phyloP scores from a whole-genome alignment of 2,329 filamentous ascomycete genomes.

The Pseudodiploospora longispora region DNA sequence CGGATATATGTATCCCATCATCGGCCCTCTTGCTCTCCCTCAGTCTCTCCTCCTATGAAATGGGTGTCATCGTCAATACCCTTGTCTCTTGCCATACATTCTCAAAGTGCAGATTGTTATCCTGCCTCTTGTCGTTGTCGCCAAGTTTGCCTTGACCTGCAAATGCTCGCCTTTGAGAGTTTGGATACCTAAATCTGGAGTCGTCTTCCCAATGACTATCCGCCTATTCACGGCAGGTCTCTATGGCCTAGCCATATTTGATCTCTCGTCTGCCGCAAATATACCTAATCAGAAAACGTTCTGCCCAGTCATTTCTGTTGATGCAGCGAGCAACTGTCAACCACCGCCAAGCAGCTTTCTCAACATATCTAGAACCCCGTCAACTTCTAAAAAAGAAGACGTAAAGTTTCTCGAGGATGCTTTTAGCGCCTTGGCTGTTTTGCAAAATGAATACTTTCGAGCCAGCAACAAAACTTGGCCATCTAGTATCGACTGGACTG shows the following conservation, averaged over 20 bases:
- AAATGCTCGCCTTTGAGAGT: too few relatives aligned
- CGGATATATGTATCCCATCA: too few relatives aligned
- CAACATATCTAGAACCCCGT: not conserved
- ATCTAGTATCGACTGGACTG: conserved; percentile 85
- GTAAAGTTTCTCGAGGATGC: conserved; percentile 37
- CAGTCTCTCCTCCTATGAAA: too few relatives aligned
- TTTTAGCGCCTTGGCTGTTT: conserved; percentile 58
- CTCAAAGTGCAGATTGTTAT: too few relatives aligned
- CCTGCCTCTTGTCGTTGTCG: too few relatives aligned
- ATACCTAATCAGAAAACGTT: not conserved
- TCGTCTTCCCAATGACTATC: too few relatives aligned
- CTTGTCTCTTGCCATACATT: too few relatives aligned
- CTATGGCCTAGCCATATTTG: not conserved
- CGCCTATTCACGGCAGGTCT: not conserved
- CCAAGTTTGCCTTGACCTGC: too few relatives aligned
- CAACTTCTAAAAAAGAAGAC: not conserved
- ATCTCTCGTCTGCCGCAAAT: not conserved
- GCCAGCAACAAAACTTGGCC: conserved; percentile 78
- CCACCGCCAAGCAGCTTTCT: not conserved
- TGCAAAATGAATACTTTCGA: conserved; percentile 74
- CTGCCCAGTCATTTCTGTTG: not conserved
- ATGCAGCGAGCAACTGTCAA: not conserved
- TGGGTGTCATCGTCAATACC: too few relatives aligned
- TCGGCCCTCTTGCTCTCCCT: too few relatives aligned
- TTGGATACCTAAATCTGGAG: too few relatives aligned